Base-by-base conservation (phyloP, 164 flowering plant genomes). In the Buxus sempervirens region DNA sequence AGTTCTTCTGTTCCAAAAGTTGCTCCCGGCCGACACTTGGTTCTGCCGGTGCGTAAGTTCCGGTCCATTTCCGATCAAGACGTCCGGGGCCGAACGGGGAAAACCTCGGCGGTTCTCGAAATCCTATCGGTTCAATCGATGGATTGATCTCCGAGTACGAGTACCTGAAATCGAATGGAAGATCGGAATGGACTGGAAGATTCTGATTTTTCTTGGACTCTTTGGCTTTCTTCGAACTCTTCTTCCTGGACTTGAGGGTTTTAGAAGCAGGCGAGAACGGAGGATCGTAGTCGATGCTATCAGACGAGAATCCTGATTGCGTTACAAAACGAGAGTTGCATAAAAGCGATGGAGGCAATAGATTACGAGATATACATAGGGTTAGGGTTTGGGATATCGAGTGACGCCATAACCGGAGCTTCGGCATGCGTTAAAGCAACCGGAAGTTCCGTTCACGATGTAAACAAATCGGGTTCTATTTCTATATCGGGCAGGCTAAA, bases 41-140 rank as follows among this genome's bases (percentile, higher is more conserved):
- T n/a, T 41, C 70, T 9, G 70, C 82, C 60, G 85, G 91, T 5
- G 98, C 96, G 1, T 79, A 73, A 19, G 88, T 86, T 18, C 98
- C 97, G 10, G 84, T 88, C 98, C 98, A 93, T 63, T 80, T 72
- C 76, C 98, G 80, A 65, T 90, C 92, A 8, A 93, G 76, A 25
- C 92, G 82, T 9, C 94, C 97, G 5, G 96, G 96, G 4, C 98
- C 97, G 54, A 93, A 93, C 0, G 98, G 98, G 9, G 97, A 91
- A 72, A 88, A 91, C 76, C 80, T 77, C 2, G 89, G 87, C 9
- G 93, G 85, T 68, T 93, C 98, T 0, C 97, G 90, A 58, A 77
- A 93, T 32, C 87, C 88, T 32, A 93, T 93, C 13, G 97, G 98
- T 60, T 83, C 38, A 41, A 85, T 71, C 0, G 73, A 71, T 0